These are phyloP conservation scores for Penicillium psychrofluorescens DNA, from an alignment of 495 filamentous ascomycete genomes.

Conservation along the genomic window DNA sequence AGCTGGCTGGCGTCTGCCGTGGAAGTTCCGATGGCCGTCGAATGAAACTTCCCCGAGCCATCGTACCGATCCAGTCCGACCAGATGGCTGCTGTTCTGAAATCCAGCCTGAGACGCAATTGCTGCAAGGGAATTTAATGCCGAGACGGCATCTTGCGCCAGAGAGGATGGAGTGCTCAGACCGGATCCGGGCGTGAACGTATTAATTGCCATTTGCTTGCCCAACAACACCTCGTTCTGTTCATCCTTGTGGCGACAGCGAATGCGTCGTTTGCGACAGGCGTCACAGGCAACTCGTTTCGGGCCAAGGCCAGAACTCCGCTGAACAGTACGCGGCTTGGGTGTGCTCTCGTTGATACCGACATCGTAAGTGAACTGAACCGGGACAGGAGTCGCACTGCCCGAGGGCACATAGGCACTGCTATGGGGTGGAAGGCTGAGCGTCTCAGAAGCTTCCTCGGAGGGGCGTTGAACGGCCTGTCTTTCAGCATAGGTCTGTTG, in stretches of 20 bases:
- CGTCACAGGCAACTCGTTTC: constrained; percentile 47
- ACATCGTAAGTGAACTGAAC: constrained; percentile 6
- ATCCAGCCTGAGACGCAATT: constrained; percentile 33
- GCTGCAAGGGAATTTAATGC: constrained; percentile 38
- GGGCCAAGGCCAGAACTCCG: constrained; percentile 40
- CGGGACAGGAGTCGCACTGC: constrained; percentile 14
- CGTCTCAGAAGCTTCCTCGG: constrained; percentile 16
- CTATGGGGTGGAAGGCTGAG: constrained; percentile 9
- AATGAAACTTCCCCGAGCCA: constrained; percentile 17
- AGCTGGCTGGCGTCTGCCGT: constrained; percentile 21
- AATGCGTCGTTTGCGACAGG: constrained; percentile 46
- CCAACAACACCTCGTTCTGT: constrained; percentile 22
- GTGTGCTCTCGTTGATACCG: constrained; percentile 17
- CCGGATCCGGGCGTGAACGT: constrained; percentile 23
- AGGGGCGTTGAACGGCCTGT: constrained; percentile 35
- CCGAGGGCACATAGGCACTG: constrained; percentile 9
- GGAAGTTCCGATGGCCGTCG: constrained; percentile 20
- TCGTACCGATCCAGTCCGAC: constrained; percentile 24
- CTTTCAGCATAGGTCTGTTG: constrained; percentile 41
- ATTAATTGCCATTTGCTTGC: constrained; percentile 20
- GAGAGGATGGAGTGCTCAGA: constrained; percentile 24
- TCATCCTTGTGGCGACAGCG: constrained; percentile 49
- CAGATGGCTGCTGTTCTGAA: constrained; percentile 18
- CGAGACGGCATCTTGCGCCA: constrained; percentile 39
- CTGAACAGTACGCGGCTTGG: constrained; percentile 25